Evolutionary conservation across 345 rosid species (phyloP), one percentile per base, ranked within the genome.

Genomic region (Rhizophora mangle): DNA sequence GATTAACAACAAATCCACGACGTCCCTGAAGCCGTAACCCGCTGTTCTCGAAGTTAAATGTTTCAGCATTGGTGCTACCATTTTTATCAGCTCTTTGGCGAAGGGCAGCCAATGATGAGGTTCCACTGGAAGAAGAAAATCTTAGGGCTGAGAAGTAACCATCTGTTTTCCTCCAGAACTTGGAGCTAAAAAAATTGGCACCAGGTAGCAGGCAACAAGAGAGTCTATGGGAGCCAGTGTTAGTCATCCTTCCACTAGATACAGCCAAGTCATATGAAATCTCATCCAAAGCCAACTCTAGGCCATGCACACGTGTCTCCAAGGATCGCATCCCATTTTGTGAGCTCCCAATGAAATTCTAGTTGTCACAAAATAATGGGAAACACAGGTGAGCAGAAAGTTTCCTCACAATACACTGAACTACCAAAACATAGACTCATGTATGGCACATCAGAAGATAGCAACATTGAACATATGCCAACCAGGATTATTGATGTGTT

Each of bases 261-360:
- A 85, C 88, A 15, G 93, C 93, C 70, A 92, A 79, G 84, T 95
- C 96, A 72, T 89, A 88, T 6, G 99, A 91, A 69, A 95, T 92
- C 76, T 87, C 99, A 80, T 95, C 99, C 73, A 95, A 73, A 16
- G 97, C 92, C 78, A 90, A 62, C 76, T 95, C 99, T 9, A 95
- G 82, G 51, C 96, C 96, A 5, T 86, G 96, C 61, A 95, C 96
- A 31, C 96, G 89, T 9, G 92, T 86, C 80, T 91, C 99, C 77
- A 92, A 67, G 56, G 93, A 83, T 47, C 53, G 85, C 93, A 95
- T 87, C 62, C 99, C 99, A 20, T 76, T 75, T 70, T 89, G 89
- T 63, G 97, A 89, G 85, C 78, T 92, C 63, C 97, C 91, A 1
- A 88, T 85, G 84, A 86, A 95, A 85, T 82, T 85, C 99, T 95